A percentile compares a stretch with the other conserved stretches of the same genome.
These are phyloP conservation scores for Hyaloscypha variabilis DNA, from an alignment of 495 filamentous ascomycete species.

Conservation along the genomic window DNA sequence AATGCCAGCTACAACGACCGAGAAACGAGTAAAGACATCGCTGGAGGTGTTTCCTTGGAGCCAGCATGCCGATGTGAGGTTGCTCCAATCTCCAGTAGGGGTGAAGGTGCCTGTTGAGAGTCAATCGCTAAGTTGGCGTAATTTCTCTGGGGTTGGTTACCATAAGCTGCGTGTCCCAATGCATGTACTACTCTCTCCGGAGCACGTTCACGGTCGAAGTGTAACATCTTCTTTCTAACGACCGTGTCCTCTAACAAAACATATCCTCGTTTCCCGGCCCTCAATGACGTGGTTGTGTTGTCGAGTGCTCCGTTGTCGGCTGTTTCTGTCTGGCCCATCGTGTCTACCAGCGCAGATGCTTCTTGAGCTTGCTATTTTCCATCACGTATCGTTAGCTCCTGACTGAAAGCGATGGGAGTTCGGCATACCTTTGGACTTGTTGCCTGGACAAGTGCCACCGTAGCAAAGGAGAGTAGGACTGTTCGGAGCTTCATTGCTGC, in stretches of 20 bases:
- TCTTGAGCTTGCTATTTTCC: conserved; percentile 16
- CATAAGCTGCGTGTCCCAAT: conserved; percentile 58
- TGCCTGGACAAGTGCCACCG: neutral
- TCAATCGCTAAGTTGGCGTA: neutral
- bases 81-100: conserved; percentile 57
- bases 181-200: conserved; percentile 62
- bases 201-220: conserved; percentile 58
- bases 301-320: conserved; percentile 15
- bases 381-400: neutral
- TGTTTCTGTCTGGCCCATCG: conserved; percentile 13
- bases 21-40: conserved; percentile 48
- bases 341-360: conserved; percentile 4
- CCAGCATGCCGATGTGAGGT: conserved; percentile 57
- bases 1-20: conserved; percentile 52
- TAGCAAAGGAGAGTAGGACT: neutral
- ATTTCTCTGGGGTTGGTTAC: conserved; percentile 27
- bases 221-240: conserved; percentile 61
- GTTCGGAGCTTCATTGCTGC: neutral
- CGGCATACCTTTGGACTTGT: neutral
- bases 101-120: conserved; percentile 42
- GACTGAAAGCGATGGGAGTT: neutral
- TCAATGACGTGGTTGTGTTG: conserved; percentile 34
- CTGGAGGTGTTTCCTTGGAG: conserved; percentile 45
- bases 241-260: conserved; percentile 61
- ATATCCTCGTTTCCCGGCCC: conserved; percentile 53